These are phyloP conservation scores for Anthoceros angustus DNA, from an alignment of 225 moss, liverwort and hornwort genomes.

Conservation along the genomic window DNA sequence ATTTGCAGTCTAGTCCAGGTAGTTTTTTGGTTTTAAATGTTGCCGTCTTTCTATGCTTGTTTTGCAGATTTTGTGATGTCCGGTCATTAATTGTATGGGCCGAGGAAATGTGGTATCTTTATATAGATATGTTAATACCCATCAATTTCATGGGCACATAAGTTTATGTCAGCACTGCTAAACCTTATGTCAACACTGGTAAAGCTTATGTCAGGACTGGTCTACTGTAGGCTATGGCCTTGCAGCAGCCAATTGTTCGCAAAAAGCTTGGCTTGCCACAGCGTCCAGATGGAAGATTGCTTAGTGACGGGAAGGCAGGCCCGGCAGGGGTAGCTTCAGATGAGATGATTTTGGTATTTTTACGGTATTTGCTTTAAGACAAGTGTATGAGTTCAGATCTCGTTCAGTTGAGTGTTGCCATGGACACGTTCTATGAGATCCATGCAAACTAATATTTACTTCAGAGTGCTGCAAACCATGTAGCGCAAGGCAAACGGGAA, in stretches of 20 bases:
- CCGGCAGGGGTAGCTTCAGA: background rate
- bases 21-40: background rate
- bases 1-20: conserved; percentile 91
- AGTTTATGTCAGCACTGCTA: background rate
- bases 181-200: background rate
- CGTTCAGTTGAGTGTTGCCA: background rate
- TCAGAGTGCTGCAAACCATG: background rate
- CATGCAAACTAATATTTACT: background rate
- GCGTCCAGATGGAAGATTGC: conserved; percentile 11
- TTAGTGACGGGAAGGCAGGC: background rate
- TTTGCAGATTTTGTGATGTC: background rate
- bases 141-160: background rate
- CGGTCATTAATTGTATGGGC: too few species aligned
- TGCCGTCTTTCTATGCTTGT: background rate
- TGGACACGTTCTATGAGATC: background rate
- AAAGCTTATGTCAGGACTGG: background rate
- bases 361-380: background rate
- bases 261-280: conserved; percentile 30
- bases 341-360: background rate
- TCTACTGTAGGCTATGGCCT: conserved; percentile 27
- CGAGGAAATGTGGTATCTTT: too few species aligned
- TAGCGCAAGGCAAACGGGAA: background rate
- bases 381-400: background rate
- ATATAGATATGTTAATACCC: too few species aligned
- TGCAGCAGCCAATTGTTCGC: conserved; percentile 36